phyloP scores from a whole-genome alignment of 192 early-diverging fungal species.

The Funneliformis geosporum region DNA sequence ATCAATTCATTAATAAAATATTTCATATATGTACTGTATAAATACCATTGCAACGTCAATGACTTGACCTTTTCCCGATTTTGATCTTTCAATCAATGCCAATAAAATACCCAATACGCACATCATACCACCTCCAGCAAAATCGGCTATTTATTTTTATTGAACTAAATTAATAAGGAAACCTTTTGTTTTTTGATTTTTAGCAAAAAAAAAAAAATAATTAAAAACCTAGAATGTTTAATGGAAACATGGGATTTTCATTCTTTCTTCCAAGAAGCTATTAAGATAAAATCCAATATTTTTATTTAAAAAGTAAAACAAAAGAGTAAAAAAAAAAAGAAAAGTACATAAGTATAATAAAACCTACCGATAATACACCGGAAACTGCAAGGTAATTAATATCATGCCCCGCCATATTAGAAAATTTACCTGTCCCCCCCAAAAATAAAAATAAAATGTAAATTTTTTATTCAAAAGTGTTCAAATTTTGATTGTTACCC shows the following conservation, averaged over 20 bases:
- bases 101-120: conserved; percentile 65
- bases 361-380: conserved; percentile 57
- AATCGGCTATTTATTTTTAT: conserved; percentile 62
- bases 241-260: conserved; percentile 35
- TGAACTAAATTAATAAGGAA: background rate
- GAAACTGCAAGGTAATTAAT: conserved; percentile 71
- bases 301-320: background rate
- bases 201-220: background rate
- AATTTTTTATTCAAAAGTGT: background rate
- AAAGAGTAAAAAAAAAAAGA: background rate
- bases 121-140: conserved; percentile 68
- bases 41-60: conserved; percentile 61
- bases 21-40: background rate
- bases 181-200: background rate
- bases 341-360: background rate
- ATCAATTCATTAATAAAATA: no score
- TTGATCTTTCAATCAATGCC: conserved; percentile 59
- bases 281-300: background rate
- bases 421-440: conserved; percentile 39
- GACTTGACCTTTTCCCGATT: conserved; percentile 65
- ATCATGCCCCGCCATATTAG: conserved; percentile 62
- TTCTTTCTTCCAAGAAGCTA: conserved; percentile 2
- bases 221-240: conserved; percentile 35
- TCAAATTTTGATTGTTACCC: no score
- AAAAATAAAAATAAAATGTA: conserved; percentile 14